A percentile compares a stretch with the other conserved stretches of the same genome.
phyloP scores from a whole-genome alignment of 176 grass and related monocot genomes.

The Hyparrhenia diplandra region DNA sequence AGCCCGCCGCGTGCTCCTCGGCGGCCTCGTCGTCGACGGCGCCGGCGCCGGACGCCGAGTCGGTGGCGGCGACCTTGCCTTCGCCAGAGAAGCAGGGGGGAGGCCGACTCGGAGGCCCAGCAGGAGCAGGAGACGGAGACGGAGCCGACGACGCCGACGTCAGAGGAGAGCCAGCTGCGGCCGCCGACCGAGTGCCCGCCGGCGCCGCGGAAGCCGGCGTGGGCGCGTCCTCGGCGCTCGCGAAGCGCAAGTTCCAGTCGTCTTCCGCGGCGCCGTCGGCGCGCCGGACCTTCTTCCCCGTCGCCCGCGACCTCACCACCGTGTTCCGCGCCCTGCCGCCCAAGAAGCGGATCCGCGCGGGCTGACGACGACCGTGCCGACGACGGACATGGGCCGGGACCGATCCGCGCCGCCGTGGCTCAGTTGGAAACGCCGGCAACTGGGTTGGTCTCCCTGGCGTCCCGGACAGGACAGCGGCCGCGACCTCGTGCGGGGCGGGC shows the following conservation, averaged over 20 bases:
- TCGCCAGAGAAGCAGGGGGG: background rate
- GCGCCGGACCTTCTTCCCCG: constrained; percentile 28
- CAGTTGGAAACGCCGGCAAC: background rate
- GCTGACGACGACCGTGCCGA: background rate
- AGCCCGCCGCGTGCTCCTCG: background rate
- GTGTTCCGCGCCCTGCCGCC: constrained; percentile 49
- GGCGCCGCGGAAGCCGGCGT: constrained; percentile 46
- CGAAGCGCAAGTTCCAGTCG: constrained; percentile 24
- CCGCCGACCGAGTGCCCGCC: constrained; percentile 42
- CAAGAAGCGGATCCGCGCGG: constrained; percentile 60
- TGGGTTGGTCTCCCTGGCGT: background rate
- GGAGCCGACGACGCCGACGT: constrained; percentile 54
- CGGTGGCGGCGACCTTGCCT: background rate
- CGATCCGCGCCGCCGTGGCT: background rate
- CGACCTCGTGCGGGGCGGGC: no score
- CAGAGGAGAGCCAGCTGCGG: constrained; percentile 55
- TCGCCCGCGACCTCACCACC: constrained; percentile 56
- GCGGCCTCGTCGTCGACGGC: constrained; percentile 4
- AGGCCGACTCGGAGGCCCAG: background rate
- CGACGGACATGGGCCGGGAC: background rate
- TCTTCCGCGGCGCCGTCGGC: background rate
- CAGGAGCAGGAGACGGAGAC: background rate
- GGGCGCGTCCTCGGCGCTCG: background rate
- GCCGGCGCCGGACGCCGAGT: background rate
- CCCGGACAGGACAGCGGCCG: background rate